Percentiles rank a stretch among this genome's conserved stretches.
These are phyloP conservation scores for Exophiala aquamarina DNA, from an alignment of 2,329 filamentous ascomycete species.

Conservation along the genomic window DNA sequence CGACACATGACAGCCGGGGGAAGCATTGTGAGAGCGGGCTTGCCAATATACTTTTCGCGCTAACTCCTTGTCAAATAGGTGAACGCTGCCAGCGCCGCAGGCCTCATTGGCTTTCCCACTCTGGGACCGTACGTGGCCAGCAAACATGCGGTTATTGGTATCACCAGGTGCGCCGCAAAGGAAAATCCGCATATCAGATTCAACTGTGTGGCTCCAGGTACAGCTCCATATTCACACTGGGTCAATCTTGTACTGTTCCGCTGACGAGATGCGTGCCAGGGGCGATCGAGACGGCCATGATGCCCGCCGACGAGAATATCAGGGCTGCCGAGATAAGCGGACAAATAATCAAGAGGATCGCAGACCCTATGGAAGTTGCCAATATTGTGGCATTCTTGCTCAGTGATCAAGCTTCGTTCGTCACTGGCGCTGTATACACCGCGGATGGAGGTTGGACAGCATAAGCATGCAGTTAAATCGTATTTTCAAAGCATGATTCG, in stretches of 20 bases:
- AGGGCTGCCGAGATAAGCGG: neutral
- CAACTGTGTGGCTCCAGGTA: slow-evolving; percentile 31
- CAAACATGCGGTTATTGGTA: slow-evolving; percentile 45
- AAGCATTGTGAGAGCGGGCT: slow-evolving; percentile 7
- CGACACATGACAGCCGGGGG: slow-evolving; percentile 35
- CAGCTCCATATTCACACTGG: too few relatives aligned
- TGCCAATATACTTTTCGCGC: too few relatives aligned
- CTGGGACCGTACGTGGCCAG: slow-evolving; percentile 42
- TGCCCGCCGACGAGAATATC: neutral
- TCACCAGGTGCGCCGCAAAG: slow-evolving; percentile 41
- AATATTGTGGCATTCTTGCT: slow-evolving; percentile 49
- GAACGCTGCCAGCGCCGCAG: slow-evolving; percentile 1
- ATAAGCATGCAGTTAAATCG: neutral
- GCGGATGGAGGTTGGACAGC: slow-evolving; percentile 48
- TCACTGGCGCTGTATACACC: slow-evolving; percentile 46
- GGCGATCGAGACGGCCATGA: slow-evolving; percentile 1
- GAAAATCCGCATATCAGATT: slow-evolving; percentile 37
- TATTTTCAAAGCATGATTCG: too few relatives aligned
- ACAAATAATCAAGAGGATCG: slow-evolving; percentile 25
- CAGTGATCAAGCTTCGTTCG: slow-evolving; percentile 45
- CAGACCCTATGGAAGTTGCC: slow-evolving; percentile 38
- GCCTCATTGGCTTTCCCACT: neutral
- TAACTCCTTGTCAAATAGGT: slow-evolving; percentile 2
- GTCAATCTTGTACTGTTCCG: too few relatives aligned
- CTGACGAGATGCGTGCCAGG: neutral